A percentile compares a stretch with the other conserved stretches of the same genome.
phyloP scores from a whole-genome alignment of 73 alveolate genomes.

The Urostyla sp. region DNA sequence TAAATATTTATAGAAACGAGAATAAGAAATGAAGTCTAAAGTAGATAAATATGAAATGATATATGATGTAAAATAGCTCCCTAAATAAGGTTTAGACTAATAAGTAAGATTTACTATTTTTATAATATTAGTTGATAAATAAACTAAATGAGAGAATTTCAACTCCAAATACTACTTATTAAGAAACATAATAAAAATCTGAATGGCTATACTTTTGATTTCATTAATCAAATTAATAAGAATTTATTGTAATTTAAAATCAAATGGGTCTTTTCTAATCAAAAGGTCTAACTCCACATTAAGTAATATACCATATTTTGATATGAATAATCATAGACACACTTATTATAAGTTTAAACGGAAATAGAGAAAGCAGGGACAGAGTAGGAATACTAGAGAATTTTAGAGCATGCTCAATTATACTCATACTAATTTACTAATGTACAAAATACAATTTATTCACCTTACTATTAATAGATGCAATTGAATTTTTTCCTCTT shows the following conservation, averaged over 20 bases:
- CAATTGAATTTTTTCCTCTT: not conserved
- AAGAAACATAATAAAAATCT: conserved; percentile 19
- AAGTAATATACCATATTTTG: conserved; percentile 1
- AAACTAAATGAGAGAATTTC: not conserved
- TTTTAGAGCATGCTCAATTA: not conserved
- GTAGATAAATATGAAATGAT: conserved; percentile 50
- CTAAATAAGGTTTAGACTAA: not conserved
- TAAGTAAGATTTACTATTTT: not conserved
- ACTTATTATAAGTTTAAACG: not conserved
- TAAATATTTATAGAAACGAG: conserved; percentile 16
- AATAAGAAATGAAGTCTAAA: conserved; percentile 13
- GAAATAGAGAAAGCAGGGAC: not conserved
- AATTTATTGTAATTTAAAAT: not conserved
- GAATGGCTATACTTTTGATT: conserved; percentile 51
- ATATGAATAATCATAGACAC: not conserved
- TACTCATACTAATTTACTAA: not conserved
- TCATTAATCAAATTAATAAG: not conserved
- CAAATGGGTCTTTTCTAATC: not conserved
- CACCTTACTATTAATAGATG: not conserved
- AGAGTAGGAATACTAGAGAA: not conserved
- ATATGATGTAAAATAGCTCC: not conserved
- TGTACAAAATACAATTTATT: not conserved
- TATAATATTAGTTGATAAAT: not conserved
- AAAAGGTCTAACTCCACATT: not conserved
- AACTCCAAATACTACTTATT: not conserved